Evolutionary conservation across 2,329 filamentous ascomycete species (phyloP), one percentile per base, ranked within the genome.

Genomic region (Aspergillus sergii): DNA sequence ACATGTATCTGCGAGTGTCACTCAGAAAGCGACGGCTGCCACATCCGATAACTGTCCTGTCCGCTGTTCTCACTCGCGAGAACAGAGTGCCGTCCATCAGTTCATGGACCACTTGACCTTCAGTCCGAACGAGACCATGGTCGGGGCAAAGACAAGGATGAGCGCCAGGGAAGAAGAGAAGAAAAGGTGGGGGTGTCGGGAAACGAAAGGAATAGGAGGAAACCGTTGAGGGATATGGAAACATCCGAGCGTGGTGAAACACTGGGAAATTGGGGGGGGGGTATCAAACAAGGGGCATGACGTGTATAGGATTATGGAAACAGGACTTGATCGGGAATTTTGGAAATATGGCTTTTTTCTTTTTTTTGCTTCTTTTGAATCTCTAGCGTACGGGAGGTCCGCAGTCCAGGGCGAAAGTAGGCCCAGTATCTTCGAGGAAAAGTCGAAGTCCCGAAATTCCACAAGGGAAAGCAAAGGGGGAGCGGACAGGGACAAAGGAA

Each of bases 11-110:
- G 48, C 48, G 48, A 69, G 66, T 64, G 71, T 74, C 72, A 73
- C 71, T 62, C 57, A 32, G 45, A 32, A 28, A 68, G 73, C 70
- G 73, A 76, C 74, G 74, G 74, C 74, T 76, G 74, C 74, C 74
- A 76, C 74, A 72, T 72, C 73, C 43, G 51, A 58, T 50, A 51
- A 46, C 54, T 46, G 56, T 60, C 53, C 61, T 7, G 10, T 50
- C 50, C 43, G 11, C 45, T 16, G 36, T 53, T 48, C 12, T 26
- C 43, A 9, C 43, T 12, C n/a, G 21, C 43, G 43, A 48, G 45
- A 48, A 48, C 23, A 23, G 45, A 14, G 36, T 19, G 39, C 39
- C 16, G 39, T 41, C 39, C 39, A 41, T 41, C 39, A 10, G 39
- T 41, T n/a, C 39, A 41, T 41, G 45, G 45, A 28, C 12, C 45